Evolutionary conservation across 2,329 filamentous ascomycete species (phyloP), one percentile per base, ranked within the genome.

Genomic region (Cladobotryum mycophilum): DNA sequence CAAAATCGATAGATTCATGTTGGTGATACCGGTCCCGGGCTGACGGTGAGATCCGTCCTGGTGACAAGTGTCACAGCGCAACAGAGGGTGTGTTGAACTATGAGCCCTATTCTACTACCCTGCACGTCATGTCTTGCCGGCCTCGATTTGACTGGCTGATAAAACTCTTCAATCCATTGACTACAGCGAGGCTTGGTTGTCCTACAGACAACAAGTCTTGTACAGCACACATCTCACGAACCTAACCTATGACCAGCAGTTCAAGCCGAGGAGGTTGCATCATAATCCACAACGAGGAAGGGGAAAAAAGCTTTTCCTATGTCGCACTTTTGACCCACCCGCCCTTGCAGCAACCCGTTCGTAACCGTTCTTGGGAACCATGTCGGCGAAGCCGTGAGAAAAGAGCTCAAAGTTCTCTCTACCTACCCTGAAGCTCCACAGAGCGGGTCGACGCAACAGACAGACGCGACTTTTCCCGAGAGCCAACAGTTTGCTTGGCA

Each of bases 351-450:
- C 41, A n/a, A 37, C 45, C 45, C 45, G 45, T 33, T n/a, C 36
- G 8, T 47, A 38, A 14, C 35, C 37, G 45, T 47, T 36, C 42
- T 41, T 43, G 25, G n/a, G n/a, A 42, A 41, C 49, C 37, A 43
- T 53, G 34, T 53, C 51, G 51, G 51, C 51, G 51, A 49, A 34
- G 51, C 51, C 51, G 51, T 17, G 22, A 45, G 43, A 52, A 45
- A 49, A 52, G 43, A 17, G 8, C 13, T 34, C 30, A 43, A 12
- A 41, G 18, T 18, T n/a, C 40, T n/a, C 40, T 22, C 40, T 17
- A 38, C 17, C 5, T 38, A n/a, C 17, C 17, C 36, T n/a, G 36
- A 17, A n/a, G 36, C 36, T 38, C 36, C 36, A 38, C 36, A 38
- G 14, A 38, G 36, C 36, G 36, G 36, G 36, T 38, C 36, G 14